phyloP scores from a whole-genome alignment of 1,284 basidiomycete species.

The Grifola frondosa region DNA sequence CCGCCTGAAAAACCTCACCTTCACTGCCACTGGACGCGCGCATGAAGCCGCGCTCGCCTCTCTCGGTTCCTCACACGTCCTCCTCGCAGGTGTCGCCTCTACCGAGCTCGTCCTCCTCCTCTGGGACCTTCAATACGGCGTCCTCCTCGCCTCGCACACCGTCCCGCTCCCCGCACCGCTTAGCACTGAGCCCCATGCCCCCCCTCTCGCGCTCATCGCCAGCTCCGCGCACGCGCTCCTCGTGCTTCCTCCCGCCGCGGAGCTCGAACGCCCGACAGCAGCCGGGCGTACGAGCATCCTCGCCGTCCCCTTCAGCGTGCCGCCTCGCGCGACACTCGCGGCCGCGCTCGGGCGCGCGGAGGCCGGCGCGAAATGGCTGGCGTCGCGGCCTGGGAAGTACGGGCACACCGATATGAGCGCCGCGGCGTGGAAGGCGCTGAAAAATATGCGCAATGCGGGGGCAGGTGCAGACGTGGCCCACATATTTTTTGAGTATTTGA shows the following conservation, averaged over 20 bases:
- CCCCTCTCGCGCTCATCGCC: conserved; percentile 33
- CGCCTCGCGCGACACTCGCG: conserved; percentile 55
- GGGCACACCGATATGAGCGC: conserved; percentile 26
- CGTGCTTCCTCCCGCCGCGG: conserved; percentile 45
- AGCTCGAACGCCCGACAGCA: conserved; percentile 17
- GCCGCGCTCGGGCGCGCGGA: conserved; percentile 55
- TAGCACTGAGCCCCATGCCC: conserved; percentile 39
- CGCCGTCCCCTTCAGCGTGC: conserved; percentile 54
- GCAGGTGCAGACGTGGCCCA: conserved; percentile 39
- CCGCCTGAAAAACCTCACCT: conserved; percentile 35
- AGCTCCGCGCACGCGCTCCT: conserved; percentile 52
- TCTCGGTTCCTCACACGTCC: conserved; percentile 61
- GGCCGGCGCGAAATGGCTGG: conserved; percentile 52
- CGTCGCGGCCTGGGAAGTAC: conserved; percentile 6
- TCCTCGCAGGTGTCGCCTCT: conserved; percentile 51
- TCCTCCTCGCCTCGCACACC: conserved; percentile 56
- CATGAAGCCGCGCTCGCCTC: conserved; percentile 47
- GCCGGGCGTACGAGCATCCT: conserved; percentile 49
- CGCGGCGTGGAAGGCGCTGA: conserved; percentile 37
- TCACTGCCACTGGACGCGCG: conserved; percentile 22
- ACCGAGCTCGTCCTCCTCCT: conserved; percentile 56
- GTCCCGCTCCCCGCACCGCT: conserved; percentile 56
- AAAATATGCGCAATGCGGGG: conserved; percentile 33
- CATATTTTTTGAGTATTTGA: conserved; percentile 52
- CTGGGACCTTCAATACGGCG: conserved; percentile 73